A percentile compares a stretch with the other conserved stretches of the same genome.
phyloP scores from a whole-genome alignment of 1,139 yeast species.

The Groenewaldozyma sp. region DNA sequence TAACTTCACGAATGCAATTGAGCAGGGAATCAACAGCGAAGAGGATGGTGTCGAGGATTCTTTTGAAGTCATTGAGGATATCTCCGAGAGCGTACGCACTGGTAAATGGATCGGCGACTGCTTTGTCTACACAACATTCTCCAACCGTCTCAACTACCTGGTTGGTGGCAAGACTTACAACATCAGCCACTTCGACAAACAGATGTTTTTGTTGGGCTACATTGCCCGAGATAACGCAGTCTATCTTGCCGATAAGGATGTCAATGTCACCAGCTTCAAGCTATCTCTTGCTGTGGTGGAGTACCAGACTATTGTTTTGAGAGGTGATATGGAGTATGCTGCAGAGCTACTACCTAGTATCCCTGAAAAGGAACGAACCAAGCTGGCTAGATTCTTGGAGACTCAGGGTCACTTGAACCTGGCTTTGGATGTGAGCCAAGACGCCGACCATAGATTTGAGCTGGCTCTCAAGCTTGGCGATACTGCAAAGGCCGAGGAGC shows the following conservation, averaged over 20 bases:
- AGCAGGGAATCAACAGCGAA: slow-evolving; percentile 47
- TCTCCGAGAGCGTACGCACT: slow-evolving; percentile 71
- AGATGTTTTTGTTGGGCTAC: slow-evolving; percentile 81
- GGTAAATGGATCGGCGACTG: slow-evolving; percentile 98
- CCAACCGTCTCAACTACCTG: slow-evolving; percentile 84
- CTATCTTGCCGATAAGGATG: slow-evolving; percentile 83
- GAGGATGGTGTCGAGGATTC: slow-evolving; percentile 85
- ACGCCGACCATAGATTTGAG: slow-evolving; percentile 78
- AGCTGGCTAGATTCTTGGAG: slow-evolving; percentile 86
- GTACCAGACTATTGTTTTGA: slow-evolving; percentile 87
- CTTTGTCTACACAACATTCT: slow-evolving; percentile 74
- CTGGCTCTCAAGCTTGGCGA: slow-evolving; percentile 63
- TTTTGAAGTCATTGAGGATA: slow-evolving; percentile 69
- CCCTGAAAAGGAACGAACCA: slow-evolving; percentile 60
- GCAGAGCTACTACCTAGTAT: slow-evolving; percentile 55
- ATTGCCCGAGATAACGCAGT: slow-evolving; percentile 82
- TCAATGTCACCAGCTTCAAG: slow-evolving; percentile 73
- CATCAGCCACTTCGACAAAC: slow-evolving; percentile 86
- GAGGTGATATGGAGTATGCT: slow-evolving; percentile 83
- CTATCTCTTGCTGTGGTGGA: slow-evolving; percentile 81
- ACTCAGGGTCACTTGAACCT: slow-evolving; percentile 81
- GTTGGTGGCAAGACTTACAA: slow-evolving; percentile 93
- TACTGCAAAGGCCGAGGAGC: slow-evolving; percentile 60
- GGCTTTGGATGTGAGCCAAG: slow-evolving; percentile 75
- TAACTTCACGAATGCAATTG: slow-evolving; percentile 54